Evolutionary conservation across 129 eudicot genomes (phyloP).

Genomic region (Heracleum sosnowskyi): DNA sequence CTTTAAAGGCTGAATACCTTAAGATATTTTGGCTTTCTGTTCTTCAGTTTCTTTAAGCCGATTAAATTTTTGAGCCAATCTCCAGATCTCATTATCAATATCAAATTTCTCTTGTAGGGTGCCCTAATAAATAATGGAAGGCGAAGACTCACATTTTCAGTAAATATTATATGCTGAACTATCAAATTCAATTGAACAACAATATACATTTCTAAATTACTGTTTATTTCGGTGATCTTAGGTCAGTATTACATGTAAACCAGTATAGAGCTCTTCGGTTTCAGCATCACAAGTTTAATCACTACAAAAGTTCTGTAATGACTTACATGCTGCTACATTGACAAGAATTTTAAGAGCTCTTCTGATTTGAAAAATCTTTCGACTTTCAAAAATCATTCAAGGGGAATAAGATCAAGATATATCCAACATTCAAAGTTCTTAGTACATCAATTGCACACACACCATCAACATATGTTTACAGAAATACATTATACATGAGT

Average conservation of each 20-base stretch:
- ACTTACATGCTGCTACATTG: background rate
- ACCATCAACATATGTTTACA: background rate
- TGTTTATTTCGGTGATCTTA: background rate
- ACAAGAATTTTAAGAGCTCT: background rate
- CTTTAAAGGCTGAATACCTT: slow-evolving; percentile 37
- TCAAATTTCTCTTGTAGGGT: slow-evolving; percentile 7
- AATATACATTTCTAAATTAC: background rate
- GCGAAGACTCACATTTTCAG: background rate
- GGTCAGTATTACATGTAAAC: background rate
- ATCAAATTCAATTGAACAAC: background rate
- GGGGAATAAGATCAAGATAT: background rate
- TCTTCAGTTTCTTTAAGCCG: slow-evolving; percentile 56
- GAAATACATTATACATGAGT: background rate
- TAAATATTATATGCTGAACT: background rate
- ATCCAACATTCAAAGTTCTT: background rate
- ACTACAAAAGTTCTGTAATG: too few species aligned
- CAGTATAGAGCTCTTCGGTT: background rate
- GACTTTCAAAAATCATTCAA: background rate
- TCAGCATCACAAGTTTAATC: background rate
- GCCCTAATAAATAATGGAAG: slow-evolving; percentile 5
- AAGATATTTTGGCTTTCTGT: slow-evolving; percentile 29
- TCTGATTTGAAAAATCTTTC: background rate
- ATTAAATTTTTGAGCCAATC: slow-evolving; percentile 65
- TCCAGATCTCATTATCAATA: slow-evolving; percentile 55
- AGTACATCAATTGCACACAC: background rate